Evolutionary conservation across 148 eudicot species (phyloP), one percentile per base, ranked within the genome.

Genomic region (Amaranthus hypochondriacus): DNA sequence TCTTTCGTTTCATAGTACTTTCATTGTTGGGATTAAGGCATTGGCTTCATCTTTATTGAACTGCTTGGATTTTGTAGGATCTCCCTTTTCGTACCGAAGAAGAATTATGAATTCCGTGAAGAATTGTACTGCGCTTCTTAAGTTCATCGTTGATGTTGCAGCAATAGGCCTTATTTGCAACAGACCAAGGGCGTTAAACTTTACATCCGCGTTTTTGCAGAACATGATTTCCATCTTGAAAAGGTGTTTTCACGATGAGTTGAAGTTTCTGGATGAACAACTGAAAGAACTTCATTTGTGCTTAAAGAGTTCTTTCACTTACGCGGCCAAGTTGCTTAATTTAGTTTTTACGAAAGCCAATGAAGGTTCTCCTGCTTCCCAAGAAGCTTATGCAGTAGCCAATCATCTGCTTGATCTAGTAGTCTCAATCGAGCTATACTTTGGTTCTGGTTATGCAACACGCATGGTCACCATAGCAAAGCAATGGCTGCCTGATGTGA

Each of bases 401-500:
- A 90, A 89, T 74, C 78, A 79, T 68, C 79, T 92, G 58, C 83
- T 95, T 60, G 84, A 92, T 79, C 79, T 92, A 47, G 50, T 86
- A 74, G 79, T 82, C 62, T 81, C 89, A n/a, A 56, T 82, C 53
- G 99, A 95, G 81, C 77, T 81, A 64, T 81, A 81, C 77, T 67
- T 86, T 72, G 96, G 99, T 54, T 86, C 90, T 46, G 56, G 76
- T 71, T 84, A 84, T 84, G 97, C 97, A 73, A 59, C 87, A 57
- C 90, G 87, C 42, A 47, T 92, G 47, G 63, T 83, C 59, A 62
- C 84, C 69, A 81, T 81, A 76, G 79, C 86, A 52, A 89, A 86
- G 74, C 87, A 83, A 56, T 95, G 99, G 97, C 69, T 90, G 48
- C 99, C 99, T 43, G 99, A 95, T 76, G 79, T 92, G 73, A 81